Evolutionary conservation across 179 eudicot genomes (phyloP).

Genomic region (Monotropa hypopitys): DNA sequence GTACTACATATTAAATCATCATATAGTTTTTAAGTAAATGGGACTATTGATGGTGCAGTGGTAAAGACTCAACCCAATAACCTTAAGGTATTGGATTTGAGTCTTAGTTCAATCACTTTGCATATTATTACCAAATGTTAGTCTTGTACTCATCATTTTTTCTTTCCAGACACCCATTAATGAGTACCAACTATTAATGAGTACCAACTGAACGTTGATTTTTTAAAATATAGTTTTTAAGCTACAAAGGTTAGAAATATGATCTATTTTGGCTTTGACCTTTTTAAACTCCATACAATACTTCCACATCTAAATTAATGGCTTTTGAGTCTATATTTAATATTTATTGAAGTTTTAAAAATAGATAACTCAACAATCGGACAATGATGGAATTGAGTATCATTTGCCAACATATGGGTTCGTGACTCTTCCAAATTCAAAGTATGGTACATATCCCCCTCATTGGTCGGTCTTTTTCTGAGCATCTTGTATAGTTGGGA

Average conservation of each 20-base stretch:
- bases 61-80: too few species aligned
- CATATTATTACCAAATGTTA: too few species aligned
- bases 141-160: too few species aligned
- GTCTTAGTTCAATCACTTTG: too few species aligned
- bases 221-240: too few species aligned
- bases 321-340: neutral
- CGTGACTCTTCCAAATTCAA: neutral
- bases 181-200: too few species aligned
- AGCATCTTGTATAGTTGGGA: too few species aligned
- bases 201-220: too few species aligned
- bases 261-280: neutral
- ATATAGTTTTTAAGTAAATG: neutral
- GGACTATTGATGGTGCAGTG: too few species aligned
- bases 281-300: neutral
- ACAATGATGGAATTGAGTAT: neutral
- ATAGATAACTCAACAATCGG: neutral
- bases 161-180: too few species aligned
- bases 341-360: neutral
- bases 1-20: neutral
- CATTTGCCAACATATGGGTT: neutral
- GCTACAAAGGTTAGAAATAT: neutral
- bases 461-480: too few species aligned
- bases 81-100: too few species aligned
- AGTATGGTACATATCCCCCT: neutral
- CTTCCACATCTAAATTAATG: neutral